Percentiles rank a stretch among this genome's conserved stretches.
These are phyloP conservation scores for Nicotiana benthamiana DNA, from an alignment of 257 asterid genomes.

Conservation along the genomic window DNA sequence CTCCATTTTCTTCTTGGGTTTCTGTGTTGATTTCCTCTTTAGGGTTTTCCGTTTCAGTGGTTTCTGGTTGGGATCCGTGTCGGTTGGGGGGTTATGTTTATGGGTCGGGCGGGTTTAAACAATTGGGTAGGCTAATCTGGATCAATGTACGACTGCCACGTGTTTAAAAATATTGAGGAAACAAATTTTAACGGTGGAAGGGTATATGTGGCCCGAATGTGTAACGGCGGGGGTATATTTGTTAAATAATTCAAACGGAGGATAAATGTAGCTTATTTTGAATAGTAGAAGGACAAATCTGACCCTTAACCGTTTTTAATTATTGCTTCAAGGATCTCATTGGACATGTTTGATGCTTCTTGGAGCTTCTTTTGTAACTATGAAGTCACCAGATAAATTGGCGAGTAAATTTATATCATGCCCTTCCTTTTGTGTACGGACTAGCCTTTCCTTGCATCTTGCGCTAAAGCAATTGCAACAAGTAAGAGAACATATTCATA, in stretches of 20 bases:
- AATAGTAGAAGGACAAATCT: too few relatives aligned
- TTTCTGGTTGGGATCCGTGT: constrained; percentile 11
- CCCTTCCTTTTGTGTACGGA: neutral
- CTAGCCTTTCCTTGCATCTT: neutral
- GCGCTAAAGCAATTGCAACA: neutral
- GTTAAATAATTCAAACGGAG: too few relatives aligned
- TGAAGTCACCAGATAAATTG: neutral
- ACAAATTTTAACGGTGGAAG: too few relatives aligned
- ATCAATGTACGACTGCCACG: too few relatives aligned
- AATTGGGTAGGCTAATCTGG: too few relatives aligned
- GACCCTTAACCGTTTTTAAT: too few relatives aligned
- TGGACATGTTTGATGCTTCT: neutral
- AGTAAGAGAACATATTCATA: neutral
- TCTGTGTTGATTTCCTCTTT: constrained; percentile 1
- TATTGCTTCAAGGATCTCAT: neutral
- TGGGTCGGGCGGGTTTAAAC: too few relatives aligned
- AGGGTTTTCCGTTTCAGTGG: neutral
- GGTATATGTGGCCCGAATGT: too few relatives aligned
- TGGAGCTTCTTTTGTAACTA: neutral
- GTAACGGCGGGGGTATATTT: too few relatives aligned
- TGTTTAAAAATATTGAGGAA: too few relatives aligned
- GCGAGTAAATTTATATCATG: neutral
- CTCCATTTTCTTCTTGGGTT: constrained; percentile 6
- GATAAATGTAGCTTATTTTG: too few relatives aligned
- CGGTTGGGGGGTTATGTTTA: too few relatives aligned